Evolutionary conservation across 106 monocot species (phyloP), one percentile per base, ranked within the genome.

Genomic region (Amphibolis antarctica): DNA sequence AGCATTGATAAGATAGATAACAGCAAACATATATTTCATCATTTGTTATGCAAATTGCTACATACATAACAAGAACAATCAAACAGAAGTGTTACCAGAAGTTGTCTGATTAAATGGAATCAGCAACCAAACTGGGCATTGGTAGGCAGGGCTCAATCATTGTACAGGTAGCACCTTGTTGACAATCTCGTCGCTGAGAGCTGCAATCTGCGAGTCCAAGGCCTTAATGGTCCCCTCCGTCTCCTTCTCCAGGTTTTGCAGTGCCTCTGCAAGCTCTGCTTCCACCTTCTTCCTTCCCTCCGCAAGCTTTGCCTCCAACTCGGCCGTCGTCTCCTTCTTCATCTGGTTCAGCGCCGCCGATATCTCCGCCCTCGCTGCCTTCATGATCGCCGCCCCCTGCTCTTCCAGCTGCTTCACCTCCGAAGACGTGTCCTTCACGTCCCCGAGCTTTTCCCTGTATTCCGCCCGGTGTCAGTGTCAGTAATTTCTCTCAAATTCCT

Each of bases 361-460:
- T 47, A 94, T 71, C 81, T 94, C 93, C 46, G 93, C 93, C 18
- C 89, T 64, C 30, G 93, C 85, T 14, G 93, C 93, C 80, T 77
- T 83, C 79, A 94, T 74, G 21, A 94, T 58, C n/a, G 93, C 93
- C 19, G 77, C 77, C 13, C 83, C 89, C 70, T 86, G 77, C 61
- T 94, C 93, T 65, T 94, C 93, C 52, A 94, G 55, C 81, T 83
- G 71, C 76, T 89, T 89, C 55, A 94, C 93, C 81, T 94, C 93
- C 63, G 23, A 12, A n/a, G 89, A 89, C 10, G 89, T 84, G 73
- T 94, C 93, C 79, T 94, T 94, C 15, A 89, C 89, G 64, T 84
- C 83, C 12, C 64, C 77, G 6, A 94, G 89, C 89, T 89, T 68
- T 4, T 60, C 76, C 51, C 66, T 60, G 28, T 0, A 53, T 1